Conservation (phyloP, 371 early-diverging fungal genomes). For the Mortierella sp. region DNA sequence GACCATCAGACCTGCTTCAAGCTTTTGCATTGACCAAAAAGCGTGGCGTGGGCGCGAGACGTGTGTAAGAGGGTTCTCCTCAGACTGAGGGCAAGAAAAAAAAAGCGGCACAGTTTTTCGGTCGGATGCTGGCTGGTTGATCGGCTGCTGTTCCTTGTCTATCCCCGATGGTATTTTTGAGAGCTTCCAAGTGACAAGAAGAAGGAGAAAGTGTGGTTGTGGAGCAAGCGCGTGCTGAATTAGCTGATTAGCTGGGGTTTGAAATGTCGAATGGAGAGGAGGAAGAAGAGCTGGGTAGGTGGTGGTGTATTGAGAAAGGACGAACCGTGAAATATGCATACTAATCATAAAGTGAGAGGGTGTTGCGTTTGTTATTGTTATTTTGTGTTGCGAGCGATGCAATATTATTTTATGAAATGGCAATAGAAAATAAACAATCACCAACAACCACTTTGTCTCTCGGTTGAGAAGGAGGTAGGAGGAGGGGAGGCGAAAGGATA, state of each 20-base stretch:
- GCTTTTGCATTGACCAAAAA: background rate
- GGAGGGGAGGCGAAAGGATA: background rate
- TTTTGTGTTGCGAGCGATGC: background rate
- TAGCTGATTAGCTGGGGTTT: conserved; percentile 15
- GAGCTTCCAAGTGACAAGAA: conserved; percentile 13
- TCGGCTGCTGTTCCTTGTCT: background rate
- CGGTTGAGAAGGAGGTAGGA: background rate
- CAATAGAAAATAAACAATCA: background rate
- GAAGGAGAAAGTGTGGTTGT: background rate
- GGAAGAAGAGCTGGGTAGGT: background rate
- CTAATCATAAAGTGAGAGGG: background rate
- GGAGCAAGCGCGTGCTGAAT: conserved; percentile 14
- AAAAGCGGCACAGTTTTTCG: background rate
- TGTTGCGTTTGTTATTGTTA: background rate
- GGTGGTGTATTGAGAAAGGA: background rate
- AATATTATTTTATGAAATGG: background rate
- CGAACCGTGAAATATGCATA: background rate
- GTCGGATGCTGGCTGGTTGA: background rate
- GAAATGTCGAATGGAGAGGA: background rate
- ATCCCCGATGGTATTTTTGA: conserved; percentile 7
- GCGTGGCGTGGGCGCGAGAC: background rate
- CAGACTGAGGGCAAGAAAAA: background rate
- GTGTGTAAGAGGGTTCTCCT: background rate
- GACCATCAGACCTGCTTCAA: background rate
- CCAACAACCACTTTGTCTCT: background rate